Base-by-base conservation (phyloP, 371 early-diverging fungal genomes). In the Mucor racemosus region DNA sequence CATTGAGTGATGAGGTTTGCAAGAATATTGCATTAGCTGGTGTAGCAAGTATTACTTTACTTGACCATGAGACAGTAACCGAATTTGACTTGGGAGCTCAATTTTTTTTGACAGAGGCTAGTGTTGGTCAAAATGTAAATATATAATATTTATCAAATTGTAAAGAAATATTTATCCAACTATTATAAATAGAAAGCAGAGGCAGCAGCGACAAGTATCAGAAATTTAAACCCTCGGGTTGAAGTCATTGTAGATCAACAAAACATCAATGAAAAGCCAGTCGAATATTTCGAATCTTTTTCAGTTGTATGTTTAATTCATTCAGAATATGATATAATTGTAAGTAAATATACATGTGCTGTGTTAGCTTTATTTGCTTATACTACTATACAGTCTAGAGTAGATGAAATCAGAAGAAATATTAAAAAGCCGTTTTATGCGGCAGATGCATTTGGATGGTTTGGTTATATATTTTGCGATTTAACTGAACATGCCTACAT, bases 11-110 rank as follows among this genome's bases (percentile, higher is more conserved):
- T 65, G 98, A 97, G 74, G 84, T 93, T 26, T 84, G 90, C 78
- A 97, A 97, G 76, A 96, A 96, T 75, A 75, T 97, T 57, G 95
- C 94, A 6, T 84, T 97, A 13, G 94, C 96, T 0, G 98, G 98
- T 21, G 77, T 96, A 14, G 96, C 95, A 0, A 75, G 80, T 1
- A 75, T 97, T 21, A 90, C 90, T 0, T 58, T 97, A 0, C 61
- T 88, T 34, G 96, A 95, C 62, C 77, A 82, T 39, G 71, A 73
- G 10, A 48, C 54, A 0, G 92, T 96, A 3, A 73, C 65, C 0
- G 77, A 75, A 35, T 69, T 79, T 26, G 95, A 95, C 64, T 78
- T 96, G n/a, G 92, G 91, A 1, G 78, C 89, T 5, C 94, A 95
- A 62, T 95, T 95, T 68, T 89, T 95, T 42, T 58, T 92, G 15